These are phyloP conservation scores for Saccharomycopsis olivae DNA, from an alignment of 805 yeast species.

Conservation along the genomic window DNA sequence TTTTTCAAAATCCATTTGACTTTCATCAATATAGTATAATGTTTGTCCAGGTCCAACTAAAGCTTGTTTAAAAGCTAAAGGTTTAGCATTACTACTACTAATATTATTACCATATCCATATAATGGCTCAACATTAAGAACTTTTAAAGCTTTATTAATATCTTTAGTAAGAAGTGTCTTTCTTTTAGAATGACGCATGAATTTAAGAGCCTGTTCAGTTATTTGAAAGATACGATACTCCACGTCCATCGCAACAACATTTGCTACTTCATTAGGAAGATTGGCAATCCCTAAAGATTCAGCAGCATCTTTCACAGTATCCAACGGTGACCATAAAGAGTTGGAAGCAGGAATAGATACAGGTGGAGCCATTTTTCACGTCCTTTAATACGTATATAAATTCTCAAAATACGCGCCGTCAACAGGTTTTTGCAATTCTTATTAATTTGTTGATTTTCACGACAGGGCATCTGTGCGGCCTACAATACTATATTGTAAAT, in stretches of 20 bases:
- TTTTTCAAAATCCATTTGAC: slow-evolving; percentile 88
- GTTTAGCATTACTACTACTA: slow-evolving; percentile 36
- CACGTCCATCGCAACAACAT: slow-evolving; percentile 97
- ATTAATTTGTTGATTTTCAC: too few relatives aligned
- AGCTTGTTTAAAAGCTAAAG: slow-evolving; percentile 77
- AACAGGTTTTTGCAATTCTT: too few relatives aligned
- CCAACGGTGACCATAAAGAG: slow-evolving; percentile 95
- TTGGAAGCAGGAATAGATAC: slow-evolving; percentile 55
- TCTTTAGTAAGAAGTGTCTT: slow-evolving; percentile 73
- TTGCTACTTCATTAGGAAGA: slow-evolving; percentile 85
- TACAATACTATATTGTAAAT: too few relatives aligned
- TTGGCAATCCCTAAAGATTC: slow-evolving; percentile 74
- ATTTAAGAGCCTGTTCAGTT: slow-evolving; percentile 88
- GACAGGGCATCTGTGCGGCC: too few relatives aligned
- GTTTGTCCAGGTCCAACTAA: slow-evolving; percentile 88
- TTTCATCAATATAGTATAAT: slow-evolving; percentile 83
- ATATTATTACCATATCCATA: slow-evolving; percentile 66
- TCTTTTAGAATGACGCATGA: slow-evolving; percentile 89
- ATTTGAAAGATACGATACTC: slow-evolving; percentile 95
- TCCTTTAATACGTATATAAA: too few relatives aligned
- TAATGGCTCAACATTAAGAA: slow-evolving; percentile 87
- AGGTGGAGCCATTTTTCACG: slow-evolving; percentile 6
- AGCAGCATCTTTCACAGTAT: slow-evolving; percentile 93
- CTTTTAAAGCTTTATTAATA: slow-evolving; percentile 69
- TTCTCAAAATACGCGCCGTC: too few relatives aligned